Conservation (phyloP, 495 filamentous ascomycete species). For the Penicillium desertorum region DNA sequence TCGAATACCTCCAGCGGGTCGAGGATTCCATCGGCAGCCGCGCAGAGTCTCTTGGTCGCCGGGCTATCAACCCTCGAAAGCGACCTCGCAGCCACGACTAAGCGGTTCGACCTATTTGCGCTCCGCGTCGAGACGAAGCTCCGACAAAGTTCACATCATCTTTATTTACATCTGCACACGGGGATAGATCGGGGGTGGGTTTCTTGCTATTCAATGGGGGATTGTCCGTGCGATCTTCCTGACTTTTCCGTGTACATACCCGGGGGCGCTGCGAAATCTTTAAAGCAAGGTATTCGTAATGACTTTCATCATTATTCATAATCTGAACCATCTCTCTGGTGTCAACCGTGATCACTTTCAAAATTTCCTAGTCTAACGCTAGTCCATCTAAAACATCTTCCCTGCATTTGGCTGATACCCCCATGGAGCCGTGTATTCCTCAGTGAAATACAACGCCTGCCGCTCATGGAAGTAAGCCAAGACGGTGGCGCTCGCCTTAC, state of each 20-base stretch:
- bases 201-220: neutral
- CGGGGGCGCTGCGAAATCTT: neutral
- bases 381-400: neutral
- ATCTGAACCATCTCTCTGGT: neutral
- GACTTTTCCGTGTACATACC: constrained; percentile 4
- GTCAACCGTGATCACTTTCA: neutral
- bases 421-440: constrained; percentile 11
- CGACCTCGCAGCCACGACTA: constrained; percentile 4
- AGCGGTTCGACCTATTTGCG: neutral
- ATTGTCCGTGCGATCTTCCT: neutral
- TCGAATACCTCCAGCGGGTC: constrained; percentile 16
- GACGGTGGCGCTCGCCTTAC: constrained; percentile 13
- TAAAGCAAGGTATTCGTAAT: neutral
- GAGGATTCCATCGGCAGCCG: constrained; percentile 9
- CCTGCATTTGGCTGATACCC: constrained; percentile 6
- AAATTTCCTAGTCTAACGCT: neutral
- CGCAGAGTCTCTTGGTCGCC: constrained; percentile 1
- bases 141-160: neutral
- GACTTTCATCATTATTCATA: neutral
- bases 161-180: neutral
- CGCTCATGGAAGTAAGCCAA: constrained; percentile 5
- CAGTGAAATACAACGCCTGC: constrained; percentile 11
- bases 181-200: neutral
- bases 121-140: neutral
- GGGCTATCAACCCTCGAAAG: constrained; percentile 7